phyloP scores from a whole-genome alignment of 768 basidiomycete species.

The Multifurca ochricompacta region DNA sequence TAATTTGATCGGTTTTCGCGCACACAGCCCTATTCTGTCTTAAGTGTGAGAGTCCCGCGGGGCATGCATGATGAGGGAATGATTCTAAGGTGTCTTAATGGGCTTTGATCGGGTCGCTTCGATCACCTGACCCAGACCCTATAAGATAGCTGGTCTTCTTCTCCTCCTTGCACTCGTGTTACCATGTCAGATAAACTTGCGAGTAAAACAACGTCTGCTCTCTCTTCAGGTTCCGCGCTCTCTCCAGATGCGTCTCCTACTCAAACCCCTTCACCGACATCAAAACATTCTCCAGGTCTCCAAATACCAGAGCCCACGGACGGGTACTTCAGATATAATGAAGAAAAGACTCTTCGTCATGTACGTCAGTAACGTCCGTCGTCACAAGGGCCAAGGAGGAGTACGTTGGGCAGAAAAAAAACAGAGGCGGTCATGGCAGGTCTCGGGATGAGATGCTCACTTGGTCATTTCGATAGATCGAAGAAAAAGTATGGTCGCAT shows the following conservation, averaged over 20 bases:
- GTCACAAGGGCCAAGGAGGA: neutral
- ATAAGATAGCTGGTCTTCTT: no score
- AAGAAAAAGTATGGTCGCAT: constrained; percentile 65
- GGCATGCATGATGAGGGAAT: no score
- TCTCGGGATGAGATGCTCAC: neutral
- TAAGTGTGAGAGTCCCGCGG: no score
- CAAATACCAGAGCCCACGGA: constrained; percentile 47
- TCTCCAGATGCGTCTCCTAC: neutral
- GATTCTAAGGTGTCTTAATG: no score
- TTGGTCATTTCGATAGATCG: constrained; percentile 42
- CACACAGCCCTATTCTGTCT: no score
- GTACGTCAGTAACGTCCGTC: constrained; percentile 34
- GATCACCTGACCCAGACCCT: constrained; percentile 3
- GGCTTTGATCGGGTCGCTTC: neutral
- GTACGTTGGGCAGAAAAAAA: neutral
- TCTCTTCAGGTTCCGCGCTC: neutral
- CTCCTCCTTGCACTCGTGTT: neutral
- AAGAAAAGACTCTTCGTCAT: constrained; percentile 70
- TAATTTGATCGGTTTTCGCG: no score
- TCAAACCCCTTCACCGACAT: neutral
- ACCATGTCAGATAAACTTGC: neutral
- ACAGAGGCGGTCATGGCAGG: neutral
- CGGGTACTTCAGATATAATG: constrained; percentile 72
- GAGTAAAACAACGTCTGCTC: neutral
- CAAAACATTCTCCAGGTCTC: constrained; percentile 26